Percentiles rank a stretch among this genome's conserved stretches.
Evolutionary conservation across 1,284 basidiomycete genomes (phyloP).

Genomic region (Rhodotorula glutinis): DNA sequence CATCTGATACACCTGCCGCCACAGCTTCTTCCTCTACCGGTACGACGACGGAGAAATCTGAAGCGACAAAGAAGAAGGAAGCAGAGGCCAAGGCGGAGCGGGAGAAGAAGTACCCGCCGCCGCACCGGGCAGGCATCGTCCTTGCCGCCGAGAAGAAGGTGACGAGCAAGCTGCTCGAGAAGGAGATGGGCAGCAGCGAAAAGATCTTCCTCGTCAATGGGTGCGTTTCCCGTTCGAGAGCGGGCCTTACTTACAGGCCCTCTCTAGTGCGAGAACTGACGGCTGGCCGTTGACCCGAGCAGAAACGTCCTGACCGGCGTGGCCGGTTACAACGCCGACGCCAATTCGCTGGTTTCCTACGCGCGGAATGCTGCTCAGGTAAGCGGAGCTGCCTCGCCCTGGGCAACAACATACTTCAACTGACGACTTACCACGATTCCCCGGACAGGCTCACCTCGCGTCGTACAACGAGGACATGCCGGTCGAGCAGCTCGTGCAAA

Average conservation of each 20-base stretch:
- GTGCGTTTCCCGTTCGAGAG: constrained; percentile 51
- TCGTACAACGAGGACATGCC: constrained; percentile 96
- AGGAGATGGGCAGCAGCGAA: constrained; percentile 90
- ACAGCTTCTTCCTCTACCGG: constrained; percentile 16
- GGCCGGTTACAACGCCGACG: constrained; percentile 93
- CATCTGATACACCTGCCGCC: neutral
- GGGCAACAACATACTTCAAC: too few relatives aligned
- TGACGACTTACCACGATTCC: too few relatives aligned
- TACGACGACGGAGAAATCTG: constrained; percentile 33
- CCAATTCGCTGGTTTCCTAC: constrained; percentile 95
- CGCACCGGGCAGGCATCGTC: constrained; percentile 65
- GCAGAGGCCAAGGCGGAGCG: constrained; percentile 38
- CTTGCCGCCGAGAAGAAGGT: constrained; percentile 99
- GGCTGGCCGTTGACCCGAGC: neutral
- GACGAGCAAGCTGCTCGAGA: constrained; percentile 93
- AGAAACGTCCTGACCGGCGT: constrained; percentile 95
- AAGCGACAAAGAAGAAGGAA: constrained; percentile 40
- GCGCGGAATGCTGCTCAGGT: constrained; percentile 83
- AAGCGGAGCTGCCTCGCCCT: neutral
- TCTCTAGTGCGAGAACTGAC: neutral
- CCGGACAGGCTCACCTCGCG: constrained; percentile 68
- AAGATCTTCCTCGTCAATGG: constrained; percentile 92
- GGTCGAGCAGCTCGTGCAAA: constrained; percentile 90
- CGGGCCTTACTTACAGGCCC: neutral
- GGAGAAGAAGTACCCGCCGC: constrained; percentile 40